phyloP scores from a whole-genome alignment of 164 flowering plant species.

The Vitis labrusca region DNA sequence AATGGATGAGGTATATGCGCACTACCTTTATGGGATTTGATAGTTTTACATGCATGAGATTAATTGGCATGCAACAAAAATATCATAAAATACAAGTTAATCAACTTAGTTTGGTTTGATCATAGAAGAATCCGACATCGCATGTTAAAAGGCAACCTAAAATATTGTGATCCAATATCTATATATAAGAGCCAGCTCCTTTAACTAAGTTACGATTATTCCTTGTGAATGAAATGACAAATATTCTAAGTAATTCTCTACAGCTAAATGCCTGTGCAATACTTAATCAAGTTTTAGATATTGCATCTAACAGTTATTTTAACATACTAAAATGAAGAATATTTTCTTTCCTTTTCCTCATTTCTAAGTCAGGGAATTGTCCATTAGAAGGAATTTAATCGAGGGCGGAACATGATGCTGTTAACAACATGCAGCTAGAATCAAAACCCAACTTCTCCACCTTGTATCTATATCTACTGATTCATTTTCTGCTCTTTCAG shows the following conservation, averaged over 20 bases:
- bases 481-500: background rate
- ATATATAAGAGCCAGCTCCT: too few species aligned
- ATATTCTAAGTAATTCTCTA: background rate
- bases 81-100: too few species aligned
- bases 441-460: constrained; percentile 6
- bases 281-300: background rate
- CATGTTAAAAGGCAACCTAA: too few species aligned
- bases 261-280: background rate
- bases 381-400: constrained; percentile 17
- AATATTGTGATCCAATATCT: too few species aligned
- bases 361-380: background rate
- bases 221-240: too few species aligned
- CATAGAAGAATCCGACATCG: too few species aligned
- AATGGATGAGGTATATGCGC: too few species aligned
- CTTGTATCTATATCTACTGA: constrained; percentile 12
- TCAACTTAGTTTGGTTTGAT: too few species aligned
- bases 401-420: constrained; percentile 24
- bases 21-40: too few species aligned
- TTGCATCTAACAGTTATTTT: background rate
- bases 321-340: background rate
- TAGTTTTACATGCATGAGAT: too few species aligned
- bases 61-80: too few species aligned
- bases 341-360: background rate
- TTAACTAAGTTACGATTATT: too few species aligned
- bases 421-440: constrained; percentile 28